These are phyloP conservation scores for Calycina marina DNA, from an alignment of 2,329 filamentous ascomycete genomes.

Conservation along the genomic window DNA sequence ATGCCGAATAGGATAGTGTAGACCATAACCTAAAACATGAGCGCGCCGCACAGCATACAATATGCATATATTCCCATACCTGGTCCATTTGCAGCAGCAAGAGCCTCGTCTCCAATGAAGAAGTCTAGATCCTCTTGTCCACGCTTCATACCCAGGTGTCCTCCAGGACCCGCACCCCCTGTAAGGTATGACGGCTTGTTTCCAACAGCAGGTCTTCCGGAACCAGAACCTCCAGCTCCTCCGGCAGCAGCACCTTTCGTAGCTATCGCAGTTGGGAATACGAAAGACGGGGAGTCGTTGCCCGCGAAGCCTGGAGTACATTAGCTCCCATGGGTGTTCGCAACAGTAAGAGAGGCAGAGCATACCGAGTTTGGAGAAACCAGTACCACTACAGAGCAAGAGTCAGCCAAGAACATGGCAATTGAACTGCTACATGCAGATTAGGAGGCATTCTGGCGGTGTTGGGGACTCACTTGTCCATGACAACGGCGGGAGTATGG, in stretches of 20 bases:
- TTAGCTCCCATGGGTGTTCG: not conserved
- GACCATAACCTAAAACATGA: constrained; percentile 57
- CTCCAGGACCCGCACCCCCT: constrained; percentile 68
- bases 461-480: constrained; percentile 84
- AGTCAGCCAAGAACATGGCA: constrained; percentile 14
- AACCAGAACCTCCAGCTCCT: constrained; percentile 60
- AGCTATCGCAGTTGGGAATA: constrained; percentile 96
- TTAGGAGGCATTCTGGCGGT: constrained; percentile 5
- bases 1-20: constrained; percentile 95
- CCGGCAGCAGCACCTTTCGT: constrained; percentile 63
- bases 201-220: constrained; percentile 75
- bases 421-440: no score
- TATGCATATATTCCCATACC: constrained; percentile 36
- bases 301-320: constrained; percentile 70
- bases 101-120: constrained; percentile 95
- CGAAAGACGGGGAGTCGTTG: constrained; percentile 97
- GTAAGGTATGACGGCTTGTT: constrained; percentile 95
- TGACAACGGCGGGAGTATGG: constrained; percentile 99
- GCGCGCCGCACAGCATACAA: not conserved
- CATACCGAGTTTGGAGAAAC: constrained; percentile 96
- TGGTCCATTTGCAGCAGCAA: constrained; percentile 69
- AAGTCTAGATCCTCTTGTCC: constrained; percentile 97
- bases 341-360: constrained; percentile 2
- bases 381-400: constrained; percentile 65
- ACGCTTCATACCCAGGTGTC: constrained; percentile 79